A percentile compares a stretch with the other conserved stretches of the same genome.
Conservation (phyloP, 2,329 filamentous ascomycete genomes). For the Trichoderma breve region DNA sequence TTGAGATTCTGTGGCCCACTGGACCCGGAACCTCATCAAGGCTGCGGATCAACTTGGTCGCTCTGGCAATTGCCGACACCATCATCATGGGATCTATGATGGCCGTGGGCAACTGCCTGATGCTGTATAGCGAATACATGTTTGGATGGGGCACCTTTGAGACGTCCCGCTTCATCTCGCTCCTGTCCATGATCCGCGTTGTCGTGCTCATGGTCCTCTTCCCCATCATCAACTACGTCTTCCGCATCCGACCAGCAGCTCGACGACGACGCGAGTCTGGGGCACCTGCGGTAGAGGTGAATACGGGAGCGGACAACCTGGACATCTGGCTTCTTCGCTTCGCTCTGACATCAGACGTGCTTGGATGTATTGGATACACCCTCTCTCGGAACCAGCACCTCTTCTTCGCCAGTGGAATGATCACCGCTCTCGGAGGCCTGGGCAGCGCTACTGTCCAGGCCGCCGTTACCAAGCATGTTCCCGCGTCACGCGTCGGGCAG, state of each 20-base stretch:
- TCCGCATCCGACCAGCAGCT: constrained; percentile 57
- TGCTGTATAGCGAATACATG: constrained; percentile 77
- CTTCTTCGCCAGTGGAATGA: constrained; percentile 69
- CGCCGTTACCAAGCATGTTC: constrained; percentile 86
- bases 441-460: constrained; percentile 82
- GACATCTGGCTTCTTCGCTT: constrained; percentile 75
- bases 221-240: constrained; percentile 72
- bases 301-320: constrained; percentile 70
- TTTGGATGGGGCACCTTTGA: constrained; percentile 84
- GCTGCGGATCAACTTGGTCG: constrained; percentile 76
- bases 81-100: constrained; percentile 79
- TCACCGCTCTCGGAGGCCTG: constrained; percentile 78
- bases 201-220: constrained; percentile 71
- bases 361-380: constrained; percentile 74
- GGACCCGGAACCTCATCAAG: constrained; percentile 57
- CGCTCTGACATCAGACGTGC: constrained; percentile 71
- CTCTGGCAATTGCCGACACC: constrained; percentile 77
- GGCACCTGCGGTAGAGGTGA: constrained; percentile 43
- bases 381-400: constrained; percentile 58
- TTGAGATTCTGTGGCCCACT: constrained; percentile 74
- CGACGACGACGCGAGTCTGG: constrained; percentile 40
- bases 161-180: constrained; percentile 75
- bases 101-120: constrained; percentile 74
- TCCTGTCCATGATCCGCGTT: constrained; percentile 76
- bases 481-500: constrained; percentile 75